Evolutionary conservation across 1,284 basidiomycete species (phyloP), one percentile per base, ranked within the genome.

Genomic region (Volvariella volvacea): DNA sequence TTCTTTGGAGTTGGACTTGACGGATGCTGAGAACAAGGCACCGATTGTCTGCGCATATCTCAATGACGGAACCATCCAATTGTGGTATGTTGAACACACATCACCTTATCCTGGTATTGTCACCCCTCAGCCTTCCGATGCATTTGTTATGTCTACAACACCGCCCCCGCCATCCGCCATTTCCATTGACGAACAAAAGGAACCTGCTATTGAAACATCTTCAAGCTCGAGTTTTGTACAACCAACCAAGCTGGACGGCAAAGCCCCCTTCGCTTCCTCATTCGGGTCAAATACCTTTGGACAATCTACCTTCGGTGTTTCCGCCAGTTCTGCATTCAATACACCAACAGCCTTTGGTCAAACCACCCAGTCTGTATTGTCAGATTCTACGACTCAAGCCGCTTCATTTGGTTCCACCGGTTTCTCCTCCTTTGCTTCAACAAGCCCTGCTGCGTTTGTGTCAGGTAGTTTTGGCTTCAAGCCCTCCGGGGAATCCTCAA

Each of bases 1-100:
- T 14, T 80, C 76, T 1, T 64, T 92, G 30, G 82, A 79, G 32
- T 56, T 82, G 10, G 89, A 92, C 55, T 55, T 90, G 37, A 88
- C 87, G 8, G 73, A 76, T 41, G 57, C 60, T 59, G 48, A 60
- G 56, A 25, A 46, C 10, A 50, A 49, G 1, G 52, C 54, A 7
- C 89, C 89, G 0, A 70, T 90, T 42, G 66, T 91, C 57, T 86
- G 80, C 56, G 77, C 80, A 3, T 92, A 89, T 58, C 75, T 87
- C 3, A 88, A 80, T 48, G 89, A 92, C 55, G 89, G 89, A 15
- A 86, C 88, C 0, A 47, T 92, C 28, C 73, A 83, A 31, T 88
- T 73, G 2, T 92, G 90, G 83, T 71, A 81, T 55, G 58, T 88
- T 28, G 76, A 88, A 39, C 80, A 87, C 56, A 67, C 72, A 1